Evolutionary conservation across 441 rosid species (phyloP), one percentile per base, ranked within the genome.

Genomic region (Kokia cookei): DNA sequence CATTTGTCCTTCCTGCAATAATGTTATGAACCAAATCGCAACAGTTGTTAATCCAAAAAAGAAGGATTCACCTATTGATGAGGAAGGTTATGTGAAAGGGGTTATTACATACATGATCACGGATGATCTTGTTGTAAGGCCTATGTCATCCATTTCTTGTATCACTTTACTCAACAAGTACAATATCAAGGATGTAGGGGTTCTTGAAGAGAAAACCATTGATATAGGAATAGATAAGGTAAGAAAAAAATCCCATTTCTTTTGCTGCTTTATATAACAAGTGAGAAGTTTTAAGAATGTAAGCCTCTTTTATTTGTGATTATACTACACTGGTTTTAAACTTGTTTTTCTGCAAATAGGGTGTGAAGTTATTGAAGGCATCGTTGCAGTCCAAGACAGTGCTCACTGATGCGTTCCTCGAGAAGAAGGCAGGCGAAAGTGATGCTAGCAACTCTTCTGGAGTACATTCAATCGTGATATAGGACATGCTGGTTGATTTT

Each of bases 111-210:
- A 73, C 35, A 72, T 83, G 81, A 72, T 79, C 10, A 77, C 63
- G 84, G 81, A 83, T 58, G 71, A 83, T 47, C 69, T 83, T 27
- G 47, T 13, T 55, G 78, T 81, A 14, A 79, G 4, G 65, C 82
- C 84, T 1, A 47, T 78, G 74, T 78, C 84, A 1, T 72, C 69
- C 32, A 69, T 69, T 32, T 48, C 72, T 9, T 4, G 72, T 27
- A 69, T 69, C 2, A 3, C 72, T 15, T 26, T 69, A 19, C 72
- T 69, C 15, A 51, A 53, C 32, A 10, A n/a, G 72, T 53, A 53
- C 75, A 60, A 48, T 29, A 17, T 57, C 9, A 24, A 27, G 8
- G 14, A 53, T 3, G 2, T 48, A 17, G 19, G 58, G 6, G 15
- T 54, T 35, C 11, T 43, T 55, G 35, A 4, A 60, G 29, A 77